Conservation (phyloP, 177 flowering plant species). For the Tripterygium wilfordii region DNA sequence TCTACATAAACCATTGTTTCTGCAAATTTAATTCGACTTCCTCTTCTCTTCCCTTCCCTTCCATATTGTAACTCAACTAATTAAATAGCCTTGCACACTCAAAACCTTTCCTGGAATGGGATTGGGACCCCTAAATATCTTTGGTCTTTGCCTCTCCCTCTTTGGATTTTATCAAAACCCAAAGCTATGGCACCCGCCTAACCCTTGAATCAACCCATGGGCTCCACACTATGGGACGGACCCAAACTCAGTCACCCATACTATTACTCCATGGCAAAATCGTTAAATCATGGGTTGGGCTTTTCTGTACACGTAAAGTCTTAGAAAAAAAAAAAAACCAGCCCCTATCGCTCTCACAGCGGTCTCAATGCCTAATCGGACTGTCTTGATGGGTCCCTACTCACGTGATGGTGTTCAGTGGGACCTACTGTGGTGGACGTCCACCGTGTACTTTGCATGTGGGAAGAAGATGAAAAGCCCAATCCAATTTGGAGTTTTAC, state of each 20-base stretch:
- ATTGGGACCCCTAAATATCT: not conserved
- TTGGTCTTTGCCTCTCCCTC: not conserved
- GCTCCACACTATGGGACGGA: constrained; percentile 4
- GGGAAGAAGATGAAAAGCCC: too few relatives aligned
- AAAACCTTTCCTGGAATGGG: not conserved
- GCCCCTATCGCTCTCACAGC: not conserved
- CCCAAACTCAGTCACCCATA: constrained; percentile 1
- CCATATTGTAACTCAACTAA: not conserved
- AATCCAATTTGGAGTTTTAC: too few relatives aligned
- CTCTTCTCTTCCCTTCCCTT: too few relatives aligned
- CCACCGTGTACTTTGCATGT: not conserved
- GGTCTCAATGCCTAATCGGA: too few relatives aligned
- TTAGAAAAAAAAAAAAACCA: not conserved
- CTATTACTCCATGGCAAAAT: not conserved
- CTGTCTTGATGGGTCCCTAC: constrained; percentile 7
- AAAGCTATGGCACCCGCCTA: constrained; percentile 1
- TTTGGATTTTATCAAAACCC: too few relatives aligned
- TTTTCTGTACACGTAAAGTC: not conserved
- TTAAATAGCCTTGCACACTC: not conserved
- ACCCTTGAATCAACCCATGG: constrained; percentile 11
- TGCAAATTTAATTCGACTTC: too few relatives aligned
- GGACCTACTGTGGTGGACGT: not conserved
- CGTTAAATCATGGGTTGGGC: not conserved
- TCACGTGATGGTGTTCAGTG: constrained; percentile 3
- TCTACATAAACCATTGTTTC: too few relatives aligned